Base-by-base conservation (phyloP, 2,329 filamentous ascomycete genomes). In the Tothia fuscella region DNA sequence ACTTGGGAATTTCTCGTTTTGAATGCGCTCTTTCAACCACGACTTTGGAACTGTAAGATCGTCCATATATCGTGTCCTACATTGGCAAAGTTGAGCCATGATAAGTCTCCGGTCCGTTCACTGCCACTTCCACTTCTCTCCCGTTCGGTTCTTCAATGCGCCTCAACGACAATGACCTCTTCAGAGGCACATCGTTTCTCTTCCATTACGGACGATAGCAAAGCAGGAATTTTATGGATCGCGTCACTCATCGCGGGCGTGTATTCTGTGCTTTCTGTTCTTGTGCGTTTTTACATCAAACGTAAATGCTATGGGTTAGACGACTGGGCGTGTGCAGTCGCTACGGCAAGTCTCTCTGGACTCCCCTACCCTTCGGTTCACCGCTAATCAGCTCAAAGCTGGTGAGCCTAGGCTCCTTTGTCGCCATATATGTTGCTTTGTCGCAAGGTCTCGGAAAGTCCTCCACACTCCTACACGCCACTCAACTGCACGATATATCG, bases 181-280 rank as follows among this genome's bases (percentile, higher is more conserved):
- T 37, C 28, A 25, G 22, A 21, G 28, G 34, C 7, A 33, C n/a
- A 21, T 19, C 43, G 44, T 17, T 46, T 46, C 21, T 41, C 44
- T 22, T 45, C 50, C 9, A 44, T 53, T 16, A 52, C 50, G 22
- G 44, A 44, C 9, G 48, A 44, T 29, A 51, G 50, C 41, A 46
- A 51, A 48, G 47, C 51, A 33, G 49, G 53, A 37, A 37, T 52
- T 45, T 36, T 55, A 12, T 56, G 50, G 48, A 54, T 56, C 13
- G 49, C 50, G n/a, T 46, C 49, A 2, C 49, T 56, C n/a, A 45
- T 56, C 30, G 46, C 47, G 28, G 38, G 49, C 29, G 45, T 54
- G 16, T 56, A 53, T 43, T 50, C 51, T 12, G 31, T 52, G 30
- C 43, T 54, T 17, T 51, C 51, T 1, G 43, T 56, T n/a, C 34